Evolutionary conservation across 495 filamentous ascomycete genomes (phyloP).

Genomic region (Neurospora hispaniola): DNA sequence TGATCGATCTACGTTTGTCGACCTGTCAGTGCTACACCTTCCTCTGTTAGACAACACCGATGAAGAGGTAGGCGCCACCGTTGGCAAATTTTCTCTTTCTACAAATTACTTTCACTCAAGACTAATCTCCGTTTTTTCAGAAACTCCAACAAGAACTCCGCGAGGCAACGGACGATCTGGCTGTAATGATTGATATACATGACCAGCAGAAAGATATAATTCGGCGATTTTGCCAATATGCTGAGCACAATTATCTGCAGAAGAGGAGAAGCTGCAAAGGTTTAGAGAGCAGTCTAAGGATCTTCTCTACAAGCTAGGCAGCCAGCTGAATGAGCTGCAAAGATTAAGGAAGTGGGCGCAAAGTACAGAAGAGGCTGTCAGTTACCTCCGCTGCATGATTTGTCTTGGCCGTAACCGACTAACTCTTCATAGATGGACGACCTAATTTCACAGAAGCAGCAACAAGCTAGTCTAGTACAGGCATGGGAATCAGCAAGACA

Average conservation of each 20-base stretch:
- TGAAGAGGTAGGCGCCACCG: neutral
- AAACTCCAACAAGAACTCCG: slow-evolving; percentile 53
- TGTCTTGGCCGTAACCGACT: neutral
- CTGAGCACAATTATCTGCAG: slow-evolving; percentile 18
- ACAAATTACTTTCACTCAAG: too few species aligned
- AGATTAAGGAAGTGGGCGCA: slow-evolving; percentile 16
- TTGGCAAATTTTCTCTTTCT: too few species aligned
- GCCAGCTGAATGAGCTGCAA: slow-evolving; percentile 18
- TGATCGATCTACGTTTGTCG: slow-evolving; percentile 16
- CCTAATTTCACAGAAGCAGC: slow-evolving; percentile 49
- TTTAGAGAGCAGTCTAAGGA: slow-evolving; percentile 20
- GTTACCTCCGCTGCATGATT: neutral
- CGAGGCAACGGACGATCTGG: slow-evolving; percentile 62
- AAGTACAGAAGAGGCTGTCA: slow-evolving; percentile 19
- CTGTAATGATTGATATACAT: slow-evolving; percentile 55
- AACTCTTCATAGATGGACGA: slow-evolving; percentile 25
- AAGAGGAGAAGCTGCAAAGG: slow-evolving; percentile 6
- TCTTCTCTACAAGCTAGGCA: slow-evolving; percentile 2
- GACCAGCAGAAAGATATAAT: slow-evolving; percentile 46
- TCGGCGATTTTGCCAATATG: slow-evolving; percentile 47
- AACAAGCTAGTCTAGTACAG: slow-evolving; percentile 51
- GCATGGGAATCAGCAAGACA: slow-evolving; percentile 45
- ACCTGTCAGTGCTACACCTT: slow-evolving; percentile 26
- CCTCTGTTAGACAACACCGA: slow-evolving; percentile 43
- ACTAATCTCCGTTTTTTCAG: too few species aligned